These are phyloP conservation scores for Hericium erinaceus DNA, from an alignment of 768 basidiomycete species.

Conservation along the genomic window DNA sequence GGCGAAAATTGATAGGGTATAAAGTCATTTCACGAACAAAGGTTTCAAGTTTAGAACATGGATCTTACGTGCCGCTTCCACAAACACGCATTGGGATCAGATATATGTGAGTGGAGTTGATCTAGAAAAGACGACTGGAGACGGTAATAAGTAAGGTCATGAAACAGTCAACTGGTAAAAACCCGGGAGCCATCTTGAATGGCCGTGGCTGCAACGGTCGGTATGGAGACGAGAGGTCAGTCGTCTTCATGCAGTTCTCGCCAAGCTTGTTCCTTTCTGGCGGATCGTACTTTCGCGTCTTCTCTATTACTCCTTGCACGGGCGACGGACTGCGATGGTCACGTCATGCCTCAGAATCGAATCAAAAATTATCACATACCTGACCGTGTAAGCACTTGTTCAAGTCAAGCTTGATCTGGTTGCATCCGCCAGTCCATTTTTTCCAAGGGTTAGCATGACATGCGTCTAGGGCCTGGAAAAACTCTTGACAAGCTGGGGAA, in stretches of 20 bases:
- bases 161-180: too few species aligned
- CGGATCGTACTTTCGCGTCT: conserved; percentile 44
- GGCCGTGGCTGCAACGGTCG: too few species aligned
- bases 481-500: conserved; percentile 56
- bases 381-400: conserved; percentile 65
- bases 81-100: too few species aligned
- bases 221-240: conserved; percentile 6
- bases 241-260: conserved; percentile 49
- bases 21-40: too few species aligned
- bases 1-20: too few species aligned
- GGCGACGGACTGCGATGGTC: conserved; percentile 39
- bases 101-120: too few species aligned
- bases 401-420: conserved; percentile 54
- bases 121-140: too few species aligned
- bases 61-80: too few species aligned
- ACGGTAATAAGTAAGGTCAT: too few species aligned
- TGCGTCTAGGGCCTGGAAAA: conserved; percentile 66
- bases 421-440: conserved; percentile 62
- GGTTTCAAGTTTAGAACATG: too few species aligned
- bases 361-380: conserved; percentile 42
- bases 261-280: conserved; percentile 47
- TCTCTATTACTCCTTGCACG: conserved; percentile 54
- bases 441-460: conserved; percentile 61
- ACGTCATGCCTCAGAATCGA: conserved; percentile 45
- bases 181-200: too few species aligned